phyloP scores from a whole-genome alignment of 2,329 filamentous ascomycete genomes.

The Pseudomassariella vexata region DNA sequence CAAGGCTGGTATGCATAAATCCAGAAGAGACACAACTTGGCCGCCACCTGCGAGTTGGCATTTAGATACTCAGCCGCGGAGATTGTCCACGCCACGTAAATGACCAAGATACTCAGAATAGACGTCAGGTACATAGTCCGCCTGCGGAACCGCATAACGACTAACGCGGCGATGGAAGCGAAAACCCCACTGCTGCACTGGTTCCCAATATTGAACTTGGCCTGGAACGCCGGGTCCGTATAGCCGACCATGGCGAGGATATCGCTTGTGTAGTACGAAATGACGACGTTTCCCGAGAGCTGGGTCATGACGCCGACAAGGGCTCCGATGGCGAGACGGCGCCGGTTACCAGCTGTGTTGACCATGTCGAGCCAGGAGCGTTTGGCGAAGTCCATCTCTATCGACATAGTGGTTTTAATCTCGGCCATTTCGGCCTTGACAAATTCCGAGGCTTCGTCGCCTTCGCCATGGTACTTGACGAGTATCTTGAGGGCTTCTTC shows the following conservation, averaged over 20 bases:
- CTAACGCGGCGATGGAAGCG: constrained; percentile 33
- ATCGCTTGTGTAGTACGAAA: constrained; percentile 34
- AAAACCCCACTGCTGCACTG: constrained; percentile 41
- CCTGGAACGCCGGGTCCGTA: constrained; percentile 31
- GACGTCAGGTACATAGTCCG: constrained; percentile 47
- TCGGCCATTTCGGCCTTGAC: constrained; percentile 51
- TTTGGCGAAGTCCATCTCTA: constrained; percentile 45
- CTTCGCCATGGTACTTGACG: constrained; percentile 32
- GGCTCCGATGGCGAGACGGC: constrained; percentile 29
- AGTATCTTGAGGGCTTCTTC: constrained; percentile 45
- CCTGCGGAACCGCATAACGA: constrained; percentile 38
- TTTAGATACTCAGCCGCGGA: constrained; percentile 29
- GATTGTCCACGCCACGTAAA: constrained; percentile 52
- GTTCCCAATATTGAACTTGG: constrained; percentile 40
- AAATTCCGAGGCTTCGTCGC: constrained; percentile 27
- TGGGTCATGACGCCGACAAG: constrained; percentile 34
- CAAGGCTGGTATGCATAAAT: constrained; percentile 48
- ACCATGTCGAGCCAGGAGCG: constrained; percentile 37
- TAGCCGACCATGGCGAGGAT: constrained; percentile 40
- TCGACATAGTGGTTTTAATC: constrained; percentile 47
- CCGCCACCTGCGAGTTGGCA: constrained; percentile 21
- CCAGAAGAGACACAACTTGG: constrained; percentile 43
- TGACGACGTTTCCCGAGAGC: constrained; percentile 33
- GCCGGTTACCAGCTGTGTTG: constrained; percentile 32
- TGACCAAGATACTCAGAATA: constrained; percentile 41